Conservation (phyloP, 169 alveolate species). For the Theileria sp. region DNA sequence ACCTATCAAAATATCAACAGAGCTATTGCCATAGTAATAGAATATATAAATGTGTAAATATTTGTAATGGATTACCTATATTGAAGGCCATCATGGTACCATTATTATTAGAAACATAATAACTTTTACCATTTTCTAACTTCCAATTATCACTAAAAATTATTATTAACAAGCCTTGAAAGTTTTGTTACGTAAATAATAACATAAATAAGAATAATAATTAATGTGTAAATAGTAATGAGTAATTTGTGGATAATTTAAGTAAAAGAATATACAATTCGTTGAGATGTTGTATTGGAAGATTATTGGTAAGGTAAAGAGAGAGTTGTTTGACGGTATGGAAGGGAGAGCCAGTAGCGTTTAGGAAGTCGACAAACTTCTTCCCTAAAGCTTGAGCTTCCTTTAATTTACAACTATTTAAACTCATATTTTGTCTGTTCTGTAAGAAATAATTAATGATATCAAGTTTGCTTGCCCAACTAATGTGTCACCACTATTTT, state of each 20-base stretch:
- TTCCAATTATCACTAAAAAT: slow-evolving; percentile 42
- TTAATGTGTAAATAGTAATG: background rate
- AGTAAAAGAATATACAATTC: slow-evolving; percentile 1
- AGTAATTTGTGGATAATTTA: background rate
- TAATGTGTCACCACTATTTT: background rate
- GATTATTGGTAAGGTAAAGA: slow-evolving; percentile 31
- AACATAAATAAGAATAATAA: slow-evolving; percentile 9
- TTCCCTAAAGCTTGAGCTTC: slow-evolving; percentile 43
- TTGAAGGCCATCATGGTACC: slow-evolving; percentile 65
- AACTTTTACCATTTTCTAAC: slow-evolving; percentile 41
- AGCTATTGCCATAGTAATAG: background rate
- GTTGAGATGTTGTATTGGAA: slow-evolving; percentile 24
- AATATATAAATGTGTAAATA: background rate
- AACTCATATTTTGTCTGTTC: slow-evolving; percentile 15
- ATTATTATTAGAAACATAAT: slow-evolving; percentile 48
- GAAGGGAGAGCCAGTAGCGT: slow-evolving; percentile 62
- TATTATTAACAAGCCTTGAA: background rate
- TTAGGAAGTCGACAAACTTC: slow-evolving; percentile 39
- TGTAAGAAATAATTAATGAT: background rate
- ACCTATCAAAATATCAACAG: slow-evolving; percentile 10
- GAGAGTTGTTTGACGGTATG: slow-evolving; percentile 56
- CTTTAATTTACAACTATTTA: slow-evolving; percentile 19
- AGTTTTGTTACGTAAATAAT: too few species aligned
- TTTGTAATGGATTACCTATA: slow-evolving; percentile 31
- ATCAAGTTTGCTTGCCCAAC: background rate